Evolutionary conservation across 306 rosid species (phyloP), one percentile per base, ranked within the genome.

Genomic region (Lathyrus aphaca): DNA sequence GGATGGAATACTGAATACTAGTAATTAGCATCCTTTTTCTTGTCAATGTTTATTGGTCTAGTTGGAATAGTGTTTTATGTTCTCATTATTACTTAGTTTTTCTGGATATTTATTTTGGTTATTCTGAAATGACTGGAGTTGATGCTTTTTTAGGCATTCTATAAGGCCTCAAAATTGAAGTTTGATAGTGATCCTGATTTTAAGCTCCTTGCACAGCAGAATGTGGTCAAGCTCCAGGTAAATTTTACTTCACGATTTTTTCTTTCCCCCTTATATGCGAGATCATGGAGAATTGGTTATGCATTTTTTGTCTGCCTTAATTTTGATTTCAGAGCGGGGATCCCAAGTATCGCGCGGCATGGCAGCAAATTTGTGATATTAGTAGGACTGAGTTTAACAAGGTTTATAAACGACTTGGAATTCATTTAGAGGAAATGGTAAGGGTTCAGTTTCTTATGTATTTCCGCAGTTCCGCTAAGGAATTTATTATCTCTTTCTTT

Each of bases 221-320:
- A 96, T 16, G 97, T 93, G 56, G 97, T 93, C 76, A 81, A 48
- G 56, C 97, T 93, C 45, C 97, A 90, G 96, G 98, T 88, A 73
- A 81, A 61, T 67, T 75, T 55, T 54, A 42, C 10, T 17, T 45
- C 12, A 0, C 3, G 3, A 8, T 23, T 50, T 51, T 40, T 48
- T 14, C 5, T 8, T 14, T 72, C 29, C 11, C n/a, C 11, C 29
- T 10, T 49, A 54, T 42, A 64, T 35, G 5, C 3, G 27, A 32
- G 29, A 69, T 57, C 55, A 19, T n/a, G n/a, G 53, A 8, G 10
- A 46, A 25, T 8, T 45, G 38, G 43, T 68, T 74, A 25, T 72
- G 14, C 53, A 64, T 39, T 63, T 10, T 21, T 51, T 17, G 6
- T 9, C 10, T 70, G 66, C 8, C 61, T 65, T 49, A 17, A 71